Base-by-base conservation (phyloP, 768 basidiomycete species). In the Wakefieldia striispora region DNA sequence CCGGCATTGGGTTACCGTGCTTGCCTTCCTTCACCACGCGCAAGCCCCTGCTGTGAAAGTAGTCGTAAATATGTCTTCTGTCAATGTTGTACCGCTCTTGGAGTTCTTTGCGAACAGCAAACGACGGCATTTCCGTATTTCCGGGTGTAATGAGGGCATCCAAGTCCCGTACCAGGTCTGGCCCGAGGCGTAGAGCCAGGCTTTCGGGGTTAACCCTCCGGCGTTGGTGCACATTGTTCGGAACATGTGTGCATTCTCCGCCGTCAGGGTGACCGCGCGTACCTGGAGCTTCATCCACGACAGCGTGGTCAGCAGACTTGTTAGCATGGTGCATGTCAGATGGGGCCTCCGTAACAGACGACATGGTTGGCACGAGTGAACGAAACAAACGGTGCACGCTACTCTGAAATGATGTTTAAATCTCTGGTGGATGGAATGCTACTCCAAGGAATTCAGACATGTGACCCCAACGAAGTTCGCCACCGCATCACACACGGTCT, bases 11-110 rank as follows among this genome's bases (percentile, higher is more conserved):
- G 61, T 83, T 81, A 4, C 74, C 75, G 48, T 81, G 77, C 55
- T 79, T 81, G 56, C 83, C 82, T 60, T 84, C 81, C 57, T 82
- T 84, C 20, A 81, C 78, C 23, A 83, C 82, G 24, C 82, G 80
- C 52, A 84, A 59, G 34, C 82, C 79, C 58, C 74, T 71, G 59
- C 74, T 76, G 66, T 88, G 86, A 67, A 86, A 88, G 65, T 88
- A 88, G 66, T 88, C 86, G 61, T 88, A 88, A 54, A 88, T 81
- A 57, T 86, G 86, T 56, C 86, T 71, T 55, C 86, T 74, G 63
- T 88, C 86, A 50, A 86, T 82, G 51, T 72, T 73, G 63, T 85
- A 86, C 40, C 82, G 78, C 60, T 82, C 77, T 66, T 88, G 86
- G 29, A 88, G 79, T 51, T 81, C 83, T 54, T 83, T 84, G 48